These are phyloP conservation scores for Diplotaxis tenuifolia DNA, from an alignment of 345 rosid species.

Conservation along the genomic window DNA sequence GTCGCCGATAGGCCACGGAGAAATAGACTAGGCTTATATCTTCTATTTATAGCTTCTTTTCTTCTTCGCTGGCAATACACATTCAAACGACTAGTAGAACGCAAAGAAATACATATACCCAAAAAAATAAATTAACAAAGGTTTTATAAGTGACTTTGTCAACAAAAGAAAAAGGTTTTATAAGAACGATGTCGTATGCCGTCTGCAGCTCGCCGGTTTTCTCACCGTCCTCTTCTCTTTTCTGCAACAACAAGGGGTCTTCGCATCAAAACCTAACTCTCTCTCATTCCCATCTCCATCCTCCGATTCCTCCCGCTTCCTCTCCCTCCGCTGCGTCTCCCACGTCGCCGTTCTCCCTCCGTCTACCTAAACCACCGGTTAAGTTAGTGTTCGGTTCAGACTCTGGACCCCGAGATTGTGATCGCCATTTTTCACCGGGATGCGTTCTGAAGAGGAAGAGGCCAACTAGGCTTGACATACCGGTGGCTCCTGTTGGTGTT, in stretches of 20 bases:
- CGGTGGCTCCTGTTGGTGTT: slow-evolving; percentile 38
- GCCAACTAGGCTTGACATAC: slow-evolving; percentile 66
- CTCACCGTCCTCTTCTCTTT: slow-evolving; percentile 66
- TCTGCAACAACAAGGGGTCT: slow-evolving; percentile 44
- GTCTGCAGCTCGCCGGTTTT: slow-evolving; percentile 72
- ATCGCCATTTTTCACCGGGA: not conserved
- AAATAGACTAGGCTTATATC: not conserved
- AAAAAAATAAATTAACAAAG: not conserved
- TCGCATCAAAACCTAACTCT: slow-evolving; percentile 38
- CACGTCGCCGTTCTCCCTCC: slow-evolving; percentile 54
- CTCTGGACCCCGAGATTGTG: slow-evolving; percentile 7
- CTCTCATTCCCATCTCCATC: slow-evolving; percentile 42
- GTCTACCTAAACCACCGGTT: slow-evolving; percentile 49
- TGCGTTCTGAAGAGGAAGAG: slow-evolving; percentile 68
- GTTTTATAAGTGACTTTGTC: not conserved
- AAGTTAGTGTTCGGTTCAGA: slow-evolving; percentile 26
- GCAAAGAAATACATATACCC: not conserved
- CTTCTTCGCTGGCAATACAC: not conserved
- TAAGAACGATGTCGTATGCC: slow-evolving; percentile 56
- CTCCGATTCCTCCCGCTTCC: slow-evolving; percentile 37
- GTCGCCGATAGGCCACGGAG: not conserved
- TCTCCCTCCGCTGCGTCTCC: slow-evolving; percentile 55
- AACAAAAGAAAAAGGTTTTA: too few relatives aligned
- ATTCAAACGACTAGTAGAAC: not conserved
- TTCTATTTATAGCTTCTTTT: not conserved